A percentile compares a stretch with the other conserved stretches of the same genome.
Evolutionary conservation across 176 grass and related monocot species (phyloP).

Genomic region (Carex parvula): DNA sequence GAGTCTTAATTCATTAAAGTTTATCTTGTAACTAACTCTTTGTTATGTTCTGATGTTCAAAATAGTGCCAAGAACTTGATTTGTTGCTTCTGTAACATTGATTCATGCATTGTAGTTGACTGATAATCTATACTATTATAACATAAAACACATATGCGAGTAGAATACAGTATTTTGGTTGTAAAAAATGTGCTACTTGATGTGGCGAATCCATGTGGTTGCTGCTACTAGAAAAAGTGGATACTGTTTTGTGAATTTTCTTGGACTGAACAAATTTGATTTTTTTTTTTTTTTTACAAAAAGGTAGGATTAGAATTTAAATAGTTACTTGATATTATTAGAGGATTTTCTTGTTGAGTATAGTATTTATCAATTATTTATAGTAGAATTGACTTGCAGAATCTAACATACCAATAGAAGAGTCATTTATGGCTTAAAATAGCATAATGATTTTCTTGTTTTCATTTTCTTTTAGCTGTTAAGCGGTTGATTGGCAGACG

Average conservation of each 20-base stretch:
- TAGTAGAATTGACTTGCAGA: background rate
- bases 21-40: background rate
- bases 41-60: background rate
- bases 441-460: background rate
- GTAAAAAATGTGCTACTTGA: too few species aligned
- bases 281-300: background rate
- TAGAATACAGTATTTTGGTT: too few species aligned
- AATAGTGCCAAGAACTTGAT: background rate
- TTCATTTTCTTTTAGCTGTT: constrained; percentile 19
- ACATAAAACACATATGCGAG: too few species aligned
- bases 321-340: background rate
- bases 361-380: background rate
- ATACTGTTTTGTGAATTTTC: too few species aligned
- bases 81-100: background rate
- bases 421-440: background rate
- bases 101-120: background rate
- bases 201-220: too few species aligned
- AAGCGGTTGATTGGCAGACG: constrained; percentile 9
- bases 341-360: background rate
- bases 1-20: too few species aligned
- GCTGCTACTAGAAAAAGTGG: too few species aligned
- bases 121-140: background rate
- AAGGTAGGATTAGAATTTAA: background rate
- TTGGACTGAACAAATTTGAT: background rate
- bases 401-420: background rate